Evolutionary conservation across 164 flowering plant genomes (phyloP), one percentile per base, ranked within the genome.

Genomic region (Umbilicus rupestris): DNA sequence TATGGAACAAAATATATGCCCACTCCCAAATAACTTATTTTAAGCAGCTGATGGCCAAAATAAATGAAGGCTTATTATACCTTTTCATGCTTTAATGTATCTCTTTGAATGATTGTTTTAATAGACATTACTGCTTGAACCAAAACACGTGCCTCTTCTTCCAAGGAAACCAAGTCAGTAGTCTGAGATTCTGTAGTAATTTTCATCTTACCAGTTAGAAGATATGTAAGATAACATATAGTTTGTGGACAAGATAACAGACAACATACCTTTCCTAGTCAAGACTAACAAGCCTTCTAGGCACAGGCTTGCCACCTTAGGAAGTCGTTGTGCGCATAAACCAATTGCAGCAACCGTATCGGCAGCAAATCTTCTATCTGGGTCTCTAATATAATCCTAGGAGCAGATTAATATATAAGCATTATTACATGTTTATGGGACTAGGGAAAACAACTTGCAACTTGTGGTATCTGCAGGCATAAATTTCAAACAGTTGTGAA

Each of bases 351-450:
- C 89, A 73, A 95, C 79, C 41, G 97, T 80, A 78, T 87, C 94
- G 60, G 96, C 96, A 74, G 92, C 99, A 85, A 95, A 89, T 76
- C 81, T 84, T 76, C 91, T 75, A 76, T 95, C 92, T 47, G 96
- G 91, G 79, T 95, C 97, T 82, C 83, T 88, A 63, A 89, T 77
- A 75, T 95, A 92, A 80, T 95, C 97, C 99, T 95, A 80, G 76
- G 74, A 83, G 69, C 58, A 62, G 73, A 76, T 78, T 74, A 78
- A 71, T 79, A 77, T 58, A 71, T 80, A 73, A 79, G 83, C 55
- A 76, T 71, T 78, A 76, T 71, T 66, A 68, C 70, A 73, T 39
- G 66, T 66, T 68, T 62, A 47, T 30, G 66, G 26, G 24, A 44
- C 37, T 24, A n/a, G 63, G 26, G 60, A 69, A 46, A 16, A 20